A percentile compares a stretch with the other conserved stretches of the same genome.
Conservation (phyloP, 2,329 filamentous ascomycete genomes). For the Hypoxylon sp. region DNA sequence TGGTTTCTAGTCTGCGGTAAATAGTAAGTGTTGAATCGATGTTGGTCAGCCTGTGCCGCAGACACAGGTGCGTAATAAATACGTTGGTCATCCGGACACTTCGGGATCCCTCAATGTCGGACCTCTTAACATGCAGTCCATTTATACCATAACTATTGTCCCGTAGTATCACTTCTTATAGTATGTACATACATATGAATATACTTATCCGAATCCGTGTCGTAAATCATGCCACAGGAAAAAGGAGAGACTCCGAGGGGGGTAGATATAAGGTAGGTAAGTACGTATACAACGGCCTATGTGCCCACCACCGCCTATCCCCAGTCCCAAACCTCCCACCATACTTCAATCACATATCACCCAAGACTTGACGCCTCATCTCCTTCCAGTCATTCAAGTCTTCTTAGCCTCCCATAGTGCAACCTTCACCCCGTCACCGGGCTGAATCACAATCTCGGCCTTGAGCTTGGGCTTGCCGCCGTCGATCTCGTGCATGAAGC, state of each 20-base stretch:
- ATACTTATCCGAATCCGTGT: not conserved
- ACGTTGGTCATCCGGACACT: not conserved
- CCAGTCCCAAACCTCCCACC: not conserved
- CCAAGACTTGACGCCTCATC: not conserved
- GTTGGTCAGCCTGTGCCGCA: not conserved
- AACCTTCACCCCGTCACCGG: slow-evolving; percentile 69
- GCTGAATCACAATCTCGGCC: slow-evolving; percentile 71
- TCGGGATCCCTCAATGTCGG: not conserved
- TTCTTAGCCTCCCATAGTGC: slow-evolving; percentile 64
- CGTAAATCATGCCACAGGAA: not conserved
- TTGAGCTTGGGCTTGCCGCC: slow-evolving; percentile 66
- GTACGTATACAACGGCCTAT: not conserved
- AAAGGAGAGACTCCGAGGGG: not conserved
- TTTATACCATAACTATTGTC: not conserved
- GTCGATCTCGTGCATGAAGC: slow-evolving; percentile 67
- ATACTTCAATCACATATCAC: not conserved
- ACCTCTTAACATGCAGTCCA: not conserved
- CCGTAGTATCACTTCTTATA: too few relatives aligned
- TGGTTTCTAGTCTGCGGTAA: not conserved
- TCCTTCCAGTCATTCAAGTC: not conserved
- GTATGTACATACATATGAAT: not conserved
- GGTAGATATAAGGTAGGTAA: not conserved
- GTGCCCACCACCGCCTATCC: not conserved
- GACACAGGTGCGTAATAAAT: not conserved
- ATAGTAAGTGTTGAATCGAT: not conserved